Evolutionary conservation across 805 yeast genomes (phyloP).

Genomic region (Metschnikowia noctiluminum): DNA sequence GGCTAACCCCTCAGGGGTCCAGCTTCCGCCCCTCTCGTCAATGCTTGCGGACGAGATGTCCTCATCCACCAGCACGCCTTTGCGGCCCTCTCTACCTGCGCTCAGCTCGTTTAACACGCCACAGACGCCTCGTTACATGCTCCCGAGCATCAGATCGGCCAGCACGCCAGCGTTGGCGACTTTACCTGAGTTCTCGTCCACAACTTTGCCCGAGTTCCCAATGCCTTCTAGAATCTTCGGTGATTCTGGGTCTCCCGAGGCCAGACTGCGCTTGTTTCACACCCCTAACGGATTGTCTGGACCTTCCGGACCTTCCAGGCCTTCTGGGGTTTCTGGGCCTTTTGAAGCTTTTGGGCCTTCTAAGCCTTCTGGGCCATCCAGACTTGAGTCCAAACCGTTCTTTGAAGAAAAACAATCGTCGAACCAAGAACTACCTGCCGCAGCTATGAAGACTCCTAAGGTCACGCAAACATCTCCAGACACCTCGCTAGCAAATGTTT

Average conservation of each 20-base stretch:
- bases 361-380: too few species aligned
- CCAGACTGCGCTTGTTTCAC: not conserved
- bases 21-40: slow-evolving; percentile 39
- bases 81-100: slow-evolving; percentile 26
- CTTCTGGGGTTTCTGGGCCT: too few species aligned
- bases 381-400: too few species aligned
- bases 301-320: too few species aligned
- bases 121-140: slow-evolving; percentile 15
- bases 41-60: slow-evolving; percentile 23
- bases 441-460: too few species aligned
- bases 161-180: slow-evolving; percentile 8
- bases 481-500: not conserved
- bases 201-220: not conserved
- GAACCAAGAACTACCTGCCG: not conserved
- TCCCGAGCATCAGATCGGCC: slow-evolving; percentile 2
- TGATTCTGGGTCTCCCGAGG: not conserved
- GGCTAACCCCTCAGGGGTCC: slow-evolving; percentile 12
- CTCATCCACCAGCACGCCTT: slow-evolving; percentile 10
- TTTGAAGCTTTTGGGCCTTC: too few species aligned
- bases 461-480: too few species aligned
- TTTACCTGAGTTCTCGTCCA: not conserved
- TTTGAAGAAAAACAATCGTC: not conserved
- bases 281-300: not conserved
- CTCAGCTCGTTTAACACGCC: slow-evolving; percentile 24
- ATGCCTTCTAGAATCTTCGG: not conserved